Conservation (phyloP, 1,284 basidiomycete genomes). For the Ustilago tritici region DNA sequence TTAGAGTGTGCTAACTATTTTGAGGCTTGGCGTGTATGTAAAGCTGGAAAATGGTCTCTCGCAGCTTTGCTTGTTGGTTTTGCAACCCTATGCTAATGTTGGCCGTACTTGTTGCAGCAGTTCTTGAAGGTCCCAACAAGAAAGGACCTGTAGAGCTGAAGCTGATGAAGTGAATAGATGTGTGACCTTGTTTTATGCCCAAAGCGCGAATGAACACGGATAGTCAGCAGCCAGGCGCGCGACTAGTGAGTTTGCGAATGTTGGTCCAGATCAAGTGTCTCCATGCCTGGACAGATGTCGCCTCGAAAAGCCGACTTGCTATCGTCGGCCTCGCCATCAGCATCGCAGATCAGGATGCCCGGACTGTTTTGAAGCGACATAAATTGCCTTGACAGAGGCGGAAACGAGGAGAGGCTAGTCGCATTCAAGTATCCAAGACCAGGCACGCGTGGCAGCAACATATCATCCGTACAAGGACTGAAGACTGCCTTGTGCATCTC, state of each 20-base stretch:
- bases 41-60: conserved; percentile 12
- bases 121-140: neutral
- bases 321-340: neutral
- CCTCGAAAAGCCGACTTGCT: conserved; percentile 3
- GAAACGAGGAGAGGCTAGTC: conserved; percentile 15
- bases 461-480: conserved; percentile 47
- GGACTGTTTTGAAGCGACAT: conserved; percentile 35
- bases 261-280: conserved; percentile 20
- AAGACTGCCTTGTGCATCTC: conserved; percentile 24
- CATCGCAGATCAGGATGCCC: conserved; percentile 16
- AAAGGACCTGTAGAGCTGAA: neutral
- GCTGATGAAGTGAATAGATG: neutral
- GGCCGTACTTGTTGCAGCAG: conserved; percentile 5
- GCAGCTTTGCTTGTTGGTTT: conserved; percentile 13
- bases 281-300: conserved; percentile 22
- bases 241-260: neutral
- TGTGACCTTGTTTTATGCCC: too few species aligned
- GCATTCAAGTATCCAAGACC: conserved; percentile 16
- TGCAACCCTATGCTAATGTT: conserved; percentile 1
- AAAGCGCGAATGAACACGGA: too few species aligned
- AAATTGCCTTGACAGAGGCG: conserved; percentile 14
- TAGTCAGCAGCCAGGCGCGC: neutral
- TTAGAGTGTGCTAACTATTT: conserved; percentile 9
- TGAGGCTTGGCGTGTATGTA: conserved; percentile 23
- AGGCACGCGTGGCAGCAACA: conserved; percentile 12